Conservation (phyloP, 805 yeast species). For the Phaffomyces opuntiae region DNA sequence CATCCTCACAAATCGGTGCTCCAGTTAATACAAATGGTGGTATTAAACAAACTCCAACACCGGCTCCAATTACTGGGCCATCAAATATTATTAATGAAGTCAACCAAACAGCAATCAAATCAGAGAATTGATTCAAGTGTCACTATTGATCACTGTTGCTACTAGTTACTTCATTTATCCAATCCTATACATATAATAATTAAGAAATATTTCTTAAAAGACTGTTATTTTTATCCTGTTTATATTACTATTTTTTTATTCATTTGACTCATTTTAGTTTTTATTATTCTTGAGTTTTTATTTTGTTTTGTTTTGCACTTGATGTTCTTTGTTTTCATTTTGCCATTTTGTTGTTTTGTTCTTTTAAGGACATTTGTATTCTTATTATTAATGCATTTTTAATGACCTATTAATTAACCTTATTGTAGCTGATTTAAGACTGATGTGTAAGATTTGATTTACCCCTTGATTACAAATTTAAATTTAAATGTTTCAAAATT, state of each 20-base stretch:
- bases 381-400: not conserved
- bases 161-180: not conserved
- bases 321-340: not conserved
- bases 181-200: too few relatives aligned
- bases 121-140: slow-evolving; percentile 1
- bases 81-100: slow-evolving; percentile 4
- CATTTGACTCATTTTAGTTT: too few relatives aligned
- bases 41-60: slow-evolving; percentile 1
- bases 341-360: not conserved
- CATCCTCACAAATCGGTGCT: not conserved
- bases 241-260: too few relatives aligned
- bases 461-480: not conserved
- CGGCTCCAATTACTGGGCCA: not conserved
- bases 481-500: too few relatives aligned
- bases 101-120: slow-evolving; percentile 2
- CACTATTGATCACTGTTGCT: too few relatives aligned
- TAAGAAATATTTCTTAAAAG: too few relatives aligned
- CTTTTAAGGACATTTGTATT: not conserved
- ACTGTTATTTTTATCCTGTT: too few relatives aligned
- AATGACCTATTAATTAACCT: not conserved
- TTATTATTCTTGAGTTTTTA: too few relatives aligned
- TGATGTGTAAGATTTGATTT: too few relatives aligned
- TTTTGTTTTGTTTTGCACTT: not conserved
- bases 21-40: not conserved
- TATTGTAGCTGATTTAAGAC: not conserved